Evolutionary conservation across 129 eudicot genomes (phyloP).

Genomic region (Artemisia argyi): DNA sequence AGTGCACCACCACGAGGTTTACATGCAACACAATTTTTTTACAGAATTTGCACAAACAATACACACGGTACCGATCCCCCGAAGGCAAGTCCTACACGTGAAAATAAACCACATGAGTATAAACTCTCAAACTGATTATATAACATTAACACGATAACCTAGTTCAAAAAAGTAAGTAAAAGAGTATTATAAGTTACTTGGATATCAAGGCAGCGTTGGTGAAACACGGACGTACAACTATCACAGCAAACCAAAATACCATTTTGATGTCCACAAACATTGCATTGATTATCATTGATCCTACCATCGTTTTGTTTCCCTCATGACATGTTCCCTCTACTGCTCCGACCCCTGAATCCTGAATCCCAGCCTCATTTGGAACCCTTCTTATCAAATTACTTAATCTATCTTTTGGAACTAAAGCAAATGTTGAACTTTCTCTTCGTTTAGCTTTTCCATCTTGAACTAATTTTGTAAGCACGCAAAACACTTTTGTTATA

Average conservation of each 20-base stretch:
- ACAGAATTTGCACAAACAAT: slow-evolving; percentile 88
- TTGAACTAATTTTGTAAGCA: slow-evolving; percentile 45
- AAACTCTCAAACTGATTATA: not conserved
- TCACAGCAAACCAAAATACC: slow-evolving; percentile 85
- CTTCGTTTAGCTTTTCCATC: slow-evolving; percentile 33
- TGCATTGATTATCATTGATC: slow-evolving; percentile 66
- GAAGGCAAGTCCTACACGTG: slow-evolving; percentile 62
- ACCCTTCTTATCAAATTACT: slow-evolving; percentile 44
- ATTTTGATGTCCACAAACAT: slow-evolving; percentile 75
- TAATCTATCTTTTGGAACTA: slow-evolving; percentile 64
- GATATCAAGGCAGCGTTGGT: slow-evolving; percentile 62
- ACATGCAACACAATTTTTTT: slow-evolving; percentile 30
- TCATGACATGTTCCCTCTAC: slow-evolving; percentile 20
- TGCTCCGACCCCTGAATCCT: slow-evolving; percentile 5
- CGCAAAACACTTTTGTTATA: slow-evolving; percentile 59
- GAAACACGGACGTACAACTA: slow-evolving; percentile 84
- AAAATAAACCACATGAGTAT: not conserved
- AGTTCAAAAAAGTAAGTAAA: not conserved
- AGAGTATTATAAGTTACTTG: slow-evolving; percentile 40
- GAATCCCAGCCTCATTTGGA: slow-evolving; percentile 10
- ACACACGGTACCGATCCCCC: slow-evolving; percentile 78
- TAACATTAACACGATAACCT: not conserved
- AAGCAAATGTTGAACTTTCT: slow-evolving; percentile 50
- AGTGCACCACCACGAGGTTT: not conserved
- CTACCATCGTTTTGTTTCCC: slow-evolving; percentile 31